phyloP scores from a whole-genome alignment of 2,329 filamentous ascomycete genomes.

The Didymella segeticola region DNA sequence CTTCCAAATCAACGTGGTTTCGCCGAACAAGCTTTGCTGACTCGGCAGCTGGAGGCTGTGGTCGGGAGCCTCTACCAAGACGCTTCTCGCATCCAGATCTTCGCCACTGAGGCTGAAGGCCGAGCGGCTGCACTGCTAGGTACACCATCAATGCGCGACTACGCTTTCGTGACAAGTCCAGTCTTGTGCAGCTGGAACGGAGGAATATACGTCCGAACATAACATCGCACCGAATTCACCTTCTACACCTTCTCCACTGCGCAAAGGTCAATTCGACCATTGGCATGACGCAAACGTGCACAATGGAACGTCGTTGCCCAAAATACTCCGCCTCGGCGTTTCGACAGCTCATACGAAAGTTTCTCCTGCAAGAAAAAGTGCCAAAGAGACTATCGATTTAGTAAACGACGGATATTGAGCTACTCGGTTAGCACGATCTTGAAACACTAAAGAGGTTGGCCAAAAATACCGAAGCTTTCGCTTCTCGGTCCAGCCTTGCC shows the following conservation, averaged over 20 bases:
- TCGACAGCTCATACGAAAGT: conserved; percentile 2
- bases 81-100: not conserved
- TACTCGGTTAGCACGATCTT: conserved; percentile 10
- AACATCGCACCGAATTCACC: not conserved
- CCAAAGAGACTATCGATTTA: conserved; percentile 19
- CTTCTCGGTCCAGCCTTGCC: conserved; percentile 15
- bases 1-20: not conserved
- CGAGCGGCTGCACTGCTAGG: no score
- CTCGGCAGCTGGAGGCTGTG: not conserved
- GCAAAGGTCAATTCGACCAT: no score
- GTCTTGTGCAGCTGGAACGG: not conserved
- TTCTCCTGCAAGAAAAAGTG: conserved; percentile 3
- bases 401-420: conserved; percentile 17
- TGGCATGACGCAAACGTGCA: conserved; percentile 4
- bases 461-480: conserved; percentile 24
- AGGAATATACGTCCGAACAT: not conserved
- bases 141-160: not conserved
- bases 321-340: conserved; percentile 10
- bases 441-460: conserved; percentile 12
- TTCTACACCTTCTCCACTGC: not conserved
- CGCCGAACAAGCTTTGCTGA: not conserved
- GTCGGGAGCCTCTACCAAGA: not conserved
- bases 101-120: conserved; percentile 1
- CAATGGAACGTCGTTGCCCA: not conserved
- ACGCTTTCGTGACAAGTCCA: not conserved